These are phyloP conservation scores for Pichia sp. DNA, from an alignment of 1,139 yeast species.

Conservation along the genomic window DNA sequence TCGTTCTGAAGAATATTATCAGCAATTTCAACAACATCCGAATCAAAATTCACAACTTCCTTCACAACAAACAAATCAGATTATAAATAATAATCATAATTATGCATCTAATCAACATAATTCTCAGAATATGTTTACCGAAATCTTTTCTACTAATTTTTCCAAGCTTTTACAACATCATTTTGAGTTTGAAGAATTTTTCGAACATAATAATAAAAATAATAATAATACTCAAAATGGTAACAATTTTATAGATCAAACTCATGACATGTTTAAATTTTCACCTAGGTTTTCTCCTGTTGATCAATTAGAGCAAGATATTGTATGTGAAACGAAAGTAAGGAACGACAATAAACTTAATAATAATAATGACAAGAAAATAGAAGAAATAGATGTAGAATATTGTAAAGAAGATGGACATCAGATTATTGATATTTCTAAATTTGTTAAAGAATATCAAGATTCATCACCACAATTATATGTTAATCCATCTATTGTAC, in stretches of 20 bases:
- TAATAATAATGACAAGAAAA: not conserved
- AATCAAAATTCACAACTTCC: not conserved
- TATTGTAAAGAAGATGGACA: not conserved
- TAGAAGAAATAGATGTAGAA: not conserved
- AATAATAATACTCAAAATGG: not conserved
- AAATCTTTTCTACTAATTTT: conserved; percentile 21
- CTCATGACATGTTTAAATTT: conserved; percentile 15
- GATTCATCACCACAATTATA: conserved; percentile 11
- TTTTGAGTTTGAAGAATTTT: conserved; percentile 10
- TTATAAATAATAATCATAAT: no score
- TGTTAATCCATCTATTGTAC: conserved; percentile 26
- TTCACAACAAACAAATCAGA: no score
- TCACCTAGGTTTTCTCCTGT: conserved; percentile 10
- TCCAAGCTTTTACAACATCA: conserved; percentile 20
- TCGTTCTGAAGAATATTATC: not conserved
- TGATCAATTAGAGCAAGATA: not conserved
- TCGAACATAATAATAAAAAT: not conserved
- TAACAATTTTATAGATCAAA: no score
- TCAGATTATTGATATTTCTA: not conserved
- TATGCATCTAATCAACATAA: no score
- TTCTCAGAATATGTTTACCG: conserved; percentile 8
- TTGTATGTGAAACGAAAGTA: not conserved
- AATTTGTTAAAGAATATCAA: not conserved
- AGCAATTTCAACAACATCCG: not conserved
- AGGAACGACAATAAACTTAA: not conserved